Percentiles rank a stretch among this genome's conserved stretches.
These are phyloP conservation scores for Cymbidium sinense DNA, from an alignment of 106 monocot genomes.

Conservation along the genomic window DNA sequence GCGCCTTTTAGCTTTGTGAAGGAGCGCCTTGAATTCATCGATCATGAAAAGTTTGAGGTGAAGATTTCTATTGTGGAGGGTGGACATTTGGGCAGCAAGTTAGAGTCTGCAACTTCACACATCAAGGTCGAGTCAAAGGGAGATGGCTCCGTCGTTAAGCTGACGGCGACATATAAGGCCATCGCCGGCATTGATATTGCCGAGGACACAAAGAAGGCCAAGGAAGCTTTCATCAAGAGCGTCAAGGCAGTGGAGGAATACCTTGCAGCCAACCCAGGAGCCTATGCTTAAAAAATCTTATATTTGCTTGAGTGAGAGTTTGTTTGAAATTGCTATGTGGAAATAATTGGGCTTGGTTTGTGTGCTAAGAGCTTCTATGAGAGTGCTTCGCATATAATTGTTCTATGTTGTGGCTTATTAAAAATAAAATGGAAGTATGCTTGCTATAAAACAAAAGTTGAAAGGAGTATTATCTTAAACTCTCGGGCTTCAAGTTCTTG, in stretches of 20 bases:
- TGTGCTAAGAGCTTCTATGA: background rate
- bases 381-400: background rate
- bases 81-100: constrained; percentile 9
- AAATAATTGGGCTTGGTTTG: background rate
- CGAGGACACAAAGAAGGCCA: constrained; percentile 2
- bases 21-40: constrained; percentile 14
- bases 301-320: no score
- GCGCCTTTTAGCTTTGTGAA: constrained; percentile 7
- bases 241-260: constrained; percentile 28
- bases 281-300: constrained; percentile 12
- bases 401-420: background rate
- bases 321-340: background rate
- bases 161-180: background rate
- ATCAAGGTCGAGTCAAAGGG: constrained; percentile 12
- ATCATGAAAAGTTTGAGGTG: constrained; percentile 12
- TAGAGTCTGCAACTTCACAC: constrained; percentile 10
- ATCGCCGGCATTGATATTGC: constrained; percentile 1
- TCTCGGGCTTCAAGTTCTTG: no score
- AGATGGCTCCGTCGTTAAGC: constrained; percentile 2
- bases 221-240: constrained; percentile 13
- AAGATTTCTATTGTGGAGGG: constrained; percentile 8
- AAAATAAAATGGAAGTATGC: no score
- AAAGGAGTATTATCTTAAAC: no score
- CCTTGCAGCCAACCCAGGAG: constrained; percentile 35
- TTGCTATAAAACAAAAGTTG: no score